Percentiles rank a stretch among this genome's conserved stretches.
Evolutionary conservation across 306 rosid species (phyloP).

Genomic region (Clitoria ternatea): DNA sequence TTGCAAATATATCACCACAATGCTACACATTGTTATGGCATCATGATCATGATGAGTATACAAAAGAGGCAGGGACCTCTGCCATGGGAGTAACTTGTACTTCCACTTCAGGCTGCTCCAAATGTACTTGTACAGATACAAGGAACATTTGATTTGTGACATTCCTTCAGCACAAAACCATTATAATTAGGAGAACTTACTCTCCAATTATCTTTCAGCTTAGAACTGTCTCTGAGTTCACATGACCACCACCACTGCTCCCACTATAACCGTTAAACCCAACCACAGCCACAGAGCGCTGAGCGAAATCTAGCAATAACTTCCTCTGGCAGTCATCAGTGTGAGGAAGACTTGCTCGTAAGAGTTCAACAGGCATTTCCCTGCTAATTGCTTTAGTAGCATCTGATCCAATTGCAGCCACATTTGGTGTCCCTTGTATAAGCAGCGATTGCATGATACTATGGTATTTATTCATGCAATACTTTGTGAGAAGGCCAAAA

Average conservation of each 20-base stretch:
- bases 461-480: slow-evolving; percentile 51
- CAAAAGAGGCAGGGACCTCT: slow-evolving; percentile 26
- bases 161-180: slow-evolving; percentile 17
- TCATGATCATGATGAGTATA: slow-evolving; percentile 26
- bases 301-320: slow-evolving; percentile 44
- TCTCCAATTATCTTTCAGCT: slow-evolving; percentile 36
- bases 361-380: slow-evolving; percentile 59
- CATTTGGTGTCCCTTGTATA: slow-evolving; percentile 30
- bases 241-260: slow-evolving; percentile 57
- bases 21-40: slow-evolving; percentile 29
- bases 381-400: slow-evolving; percentile 36
- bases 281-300: slow-evolving; percentile 43
- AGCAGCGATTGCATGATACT: slow-evolving; percentile 39
- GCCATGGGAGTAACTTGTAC: slow-evolving; percentile 20
- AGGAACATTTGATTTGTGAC: slow-evolving; percentile 9
- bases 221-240: slow-evolving; percentile 80
- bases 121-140: slow-evolving; percentile 13
- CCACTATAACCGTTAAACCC: slow-evolving; percentile 43
- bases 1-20: slow-evolving; percentile 33
- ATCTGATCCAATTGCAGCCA: slow-evolving; percentile 40
- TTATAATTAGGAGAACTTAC: slow-evolving; percentile 7
- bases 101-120: slow-evolving; percentile 26
- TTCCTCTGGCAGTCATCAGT: slow-evolving; percentile 47
- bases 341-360: slow-evolving; percentile 61
- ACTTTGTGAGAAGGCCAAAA: slow-evolving; percentile 45